Conservation (phyloP, 129 eudicot species). For the Gnaphalium uliginosum region DNA sequence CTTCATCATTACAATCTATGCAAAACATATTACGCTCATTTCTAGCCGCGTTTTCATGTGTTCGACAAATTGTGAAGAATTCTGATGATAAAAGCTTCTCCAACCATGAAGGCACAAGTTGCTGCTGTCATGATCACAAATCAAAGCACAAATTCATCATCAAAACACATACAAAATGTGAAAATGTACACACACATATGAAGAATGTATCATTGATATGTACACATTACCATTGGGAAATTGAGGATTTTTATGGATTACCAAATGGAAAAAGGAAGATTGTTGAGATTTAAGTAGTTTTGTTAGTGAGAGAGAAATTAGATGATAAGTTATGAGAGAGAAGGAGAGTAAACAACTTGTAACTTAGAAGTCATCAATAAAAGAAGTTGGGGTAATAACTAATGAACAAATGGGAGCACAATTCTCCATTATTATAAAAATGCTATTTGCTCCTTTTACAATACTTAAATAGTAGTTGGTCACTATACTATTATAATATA, state of each 20-base stretch:
- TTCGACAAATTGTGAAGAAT: conserved; percentile 66
- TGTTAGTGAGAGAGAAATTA: conserved; percentile 28
- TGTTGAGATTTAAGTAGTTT: conserved; percentile 27
- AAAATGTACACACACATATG: neutral
- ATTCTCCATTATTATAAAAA: neutral
- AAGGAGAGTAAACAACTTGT: conserved; percentile 59
- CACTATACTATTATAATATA: neutral
- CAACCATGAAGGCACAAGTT: conserved; percentile 79
- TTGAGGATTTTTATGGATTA: conserved; percentile 3
- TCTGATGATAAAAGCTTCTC: conserved; percentile 58
- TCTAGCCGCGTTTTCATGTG: conserved; percentile 72
- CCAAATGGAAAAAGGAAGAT: conserved; percentile 24
- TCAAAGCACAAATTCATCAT: conserved; percentile 25
- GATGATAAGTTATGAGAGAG: conserved; percentile 41
- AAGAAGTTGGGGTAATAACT: neutral
- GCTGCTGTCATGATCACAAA: conserved; percentile 27
- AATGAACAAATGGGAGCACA: neutral
- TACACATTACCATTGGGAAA: conserved; percentile 31
- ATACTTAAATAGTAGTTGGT: neutral
- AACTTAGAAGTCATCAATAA: conserved; percentile 73
- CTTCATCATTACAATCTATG: conserved; percentile 61
- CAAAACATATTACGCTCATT: conserved; percentile 90
- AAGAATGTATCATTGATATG: conserved; percentile 7
- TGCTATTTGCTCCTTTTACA: neutral
- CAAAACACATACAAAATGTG: conserved; percentile 10